Evolutionary conservation across 306 rosid species (phyloP), one percentile per base, ranked within the genome.

Genomic region (Sophora flavescens): DNA sequence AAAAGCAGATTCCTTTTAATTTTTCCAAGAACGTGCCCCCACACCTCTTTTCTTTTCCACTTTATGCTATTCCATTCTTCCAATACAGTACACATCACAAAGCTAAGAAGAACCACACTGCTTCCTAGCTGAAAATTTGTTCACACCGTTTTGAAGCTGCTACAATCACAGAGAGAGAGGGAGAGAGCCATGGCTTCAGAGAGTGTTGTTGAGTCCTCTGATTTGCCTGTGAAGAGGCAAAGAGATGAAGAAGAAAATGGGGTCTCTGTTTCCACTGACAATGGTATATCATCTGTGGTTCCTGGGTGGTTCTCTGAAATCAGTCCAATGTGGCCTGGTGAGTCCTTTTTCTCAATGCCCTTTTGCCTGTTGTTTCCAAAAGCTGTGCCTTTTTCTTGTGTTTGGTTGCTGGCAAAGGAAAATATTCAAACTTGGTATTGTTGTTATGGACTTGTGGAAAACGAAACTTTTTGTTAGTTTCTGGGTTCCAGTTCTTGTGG

Each of bases 241-340:
- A 79, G 92, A 72, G 89, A 83, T 78, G 91, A 78, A 4, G 88
- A 82, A 5, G 85, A 87, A 63, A 88, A 88, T 80, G 95, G 89
- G 13, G 76, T 30, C 56, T 63, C 83, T 18, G 81, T 79, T 64
- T 60, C 90, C 10, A 26, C 73, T 2, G 65, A 60, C 48, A 76
- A 84, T 62, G 84, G 82, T 54, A 58, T 92, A 50, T 88, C 97
- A 14, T 65, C 93, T 54, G 88, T 95, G 6, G 92, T 92, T 83
- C 92, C 97, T 70, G 97, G 99, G 9, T 95, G 99, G 99, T 95
- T 92, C 78, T 95, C 99, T n/a, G 97, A 95, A 87, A 90, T 95
- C 63, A 95, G 99, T 84, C 92, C 97, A 89, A 85, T 92, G 97
- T 95, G 99, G 99, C 99, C 99, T 16, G 99, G 99, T 95, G 76